Evolutionary conservation across 1,284 basidiomycete species (phyloP), one percentile per base, ranked within the genome.

Genomic region (Ustilago vetiveriae): DNA sequence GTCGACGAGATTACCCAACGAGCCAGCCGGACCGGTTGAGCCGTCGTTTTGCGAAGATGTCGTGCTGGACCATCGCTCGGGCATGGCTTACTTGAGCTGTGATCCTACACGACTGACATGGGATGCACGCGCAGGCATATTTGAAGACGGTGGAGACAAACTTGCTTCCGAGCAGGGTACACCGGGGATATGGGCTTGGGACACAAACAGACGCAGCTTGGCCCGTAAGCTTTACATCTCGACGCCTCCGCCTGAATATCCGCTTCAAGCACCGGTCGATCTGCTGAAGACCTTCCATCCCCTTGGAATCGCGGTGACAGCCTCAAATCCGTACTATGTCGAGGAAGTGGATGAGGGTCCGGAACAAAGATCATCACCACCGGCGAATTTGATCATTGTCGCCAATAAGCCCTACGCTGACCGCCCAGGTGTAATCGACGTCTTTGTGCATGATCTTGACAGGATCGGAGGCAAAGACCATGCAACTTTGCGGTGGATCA

Each of bases 11-110:
- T 24, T 58, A 23, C 48, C 55, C 19, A 50, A 64, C 55, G 55
- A 60, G 22, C 45, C 59, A 21, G 65, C 69, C n/a, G 57, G 51
- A 10, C 50, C 70, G 0, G 57, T 54, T n/a, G 69, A 67, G 46
- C 63, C 69, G 2, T 58, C 60, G 13, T 68, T 64, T 52, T 76
- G 74, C 55, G 74, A 76, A 33, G 74, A 76, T 39, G 46, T 74
- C 13, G 68, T 59, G 2, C 57, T 74, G 2, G 72, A 76, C 30
- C 52, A 41, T 9, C 63, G 54, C 14, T 57, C 74, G 0, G 68
- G 72, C 4, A 47, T 68, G 46, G 74, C 74, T 1, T 76, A 76
- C 48, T 41, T 76, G 26, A 57, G 63, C 48, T 76, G 74, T 33
- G 74, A 76, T 23, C 72, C 72, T 17, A 64, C 64, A 3, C 32